A percentile compares a stretch with the other conserved stretches of the same genome.
Evolutionary conservation across 2,329 filamentous ascomycete species (phyloP).

Genomic region (Sphaceloma murrayae): DNA sequence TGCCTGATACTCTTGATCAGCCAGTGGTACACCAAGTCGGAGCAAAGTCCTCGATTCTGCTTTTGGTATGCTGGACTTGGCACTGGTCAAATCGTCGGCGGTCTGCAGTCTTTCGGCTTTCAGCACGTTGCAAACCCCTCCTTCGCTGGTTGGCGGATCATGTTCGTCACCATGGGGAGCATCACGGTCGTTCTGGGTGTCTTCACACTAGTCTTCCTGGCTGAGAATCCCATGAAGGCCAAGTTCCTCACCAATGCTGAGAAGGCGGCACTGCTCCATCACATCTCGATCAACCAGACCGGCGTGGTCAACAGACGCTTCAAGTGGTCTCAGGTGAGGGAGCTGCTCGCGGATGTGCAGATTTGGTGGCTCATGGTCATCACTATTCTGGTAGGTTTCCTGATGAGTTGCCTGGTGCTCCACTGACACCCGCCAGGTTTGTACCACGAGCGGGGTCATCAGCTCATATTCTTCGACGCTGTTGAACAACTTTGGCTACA

Average conservation of each 20-base stretch:
- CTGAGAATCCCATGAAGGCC: constrained; percentile 57
- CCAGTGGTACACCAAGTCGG: constrained; percentile 61
- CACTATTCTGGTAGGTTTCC: constrained; percentile 22
- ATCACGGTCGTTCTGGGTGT: constrained; percentile 20
- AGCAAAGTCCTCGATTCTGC: constrained; percentile 28
- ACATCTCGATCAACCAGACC: constrained; percentile 36
- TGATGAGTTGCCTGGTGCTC: background rate
- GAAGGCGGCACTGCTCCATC: constrained; percentile 39
- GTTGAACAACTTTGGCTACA: constrained; percentile 24
- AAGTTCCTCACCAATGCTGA: constrained; percentile 54
- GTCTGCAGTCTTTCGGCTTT: constrained; percentile 50
- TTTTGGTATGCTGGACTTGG: constrained; percentile 62
- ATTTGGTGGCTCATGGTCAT: constrained; percentile 31
- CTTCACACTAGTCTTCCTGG: constrained; percentile 18
- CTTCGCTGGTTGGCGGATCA: constrained; percentile 22
- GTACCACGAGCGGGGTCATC: constrained; percentile 46
- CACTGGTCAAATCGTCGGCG: constrained; percentile 59
- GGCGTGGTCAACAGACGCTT: constrained; percentile 40
- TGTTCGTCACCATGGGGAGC: constrained; percentile 21
- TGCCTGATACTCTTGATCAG: constrained; percentile 55
- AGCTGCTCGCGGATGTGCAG: constrained; percentile 55
- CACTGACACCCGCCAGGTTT: constrained; percentile 37
- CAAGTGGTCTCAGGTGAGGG: constrained; percentile 43
- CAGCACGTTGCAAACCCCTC: constrained; percentile 23
- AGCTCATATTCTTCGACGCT: constrained; percentile 48